A percentile compares a stretch with the other conserved stretches of the same genome.
These are phyloP conservation scores for Nigrospora oryzae DNA, from an alignment of 2,329 filamentous ascomycete species.

Conservation along the genomic window DNA sequence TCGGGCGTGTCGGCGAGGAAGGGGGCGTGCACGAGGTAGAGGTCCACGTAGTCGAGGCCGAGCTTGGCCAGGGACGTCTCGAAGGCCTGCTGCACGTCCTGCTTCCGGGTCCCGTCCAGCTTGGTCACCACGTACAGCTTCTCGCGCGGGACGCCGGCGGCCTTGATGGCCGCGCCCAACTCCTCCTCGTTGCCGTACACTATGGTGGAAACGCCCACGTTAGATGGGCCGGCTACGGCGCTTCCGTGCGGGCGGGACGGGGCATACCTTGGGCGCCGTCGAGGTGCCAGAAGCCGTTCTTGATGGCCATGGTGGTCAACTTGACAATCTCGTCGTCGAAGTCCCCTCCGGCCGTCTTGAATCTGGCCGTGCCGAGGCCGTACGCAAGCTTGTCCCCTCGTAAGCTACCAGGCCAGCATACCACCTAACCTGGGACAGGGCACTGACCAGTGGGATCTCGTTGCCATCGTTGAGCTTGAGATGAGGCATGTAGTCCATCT, in stretches of 20 bases:
- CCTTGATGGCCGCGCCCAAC: constrained; percentile 63
- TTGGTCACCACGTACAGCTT: constrained; percentile 64
- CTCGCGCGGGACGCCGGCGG: constrained; percentile 53
- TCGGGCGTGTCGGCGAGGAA: constrained; percentile 39
- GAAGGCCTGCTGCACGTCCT: constrained; percentile 41
- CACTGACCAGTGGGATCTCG: constrained; percentile 56
- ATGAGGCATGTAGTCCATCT: constrained; percentile 36
- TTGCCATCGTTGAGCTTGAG: constrained; percentile 68
- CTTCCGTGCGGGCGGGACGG: not conserved
- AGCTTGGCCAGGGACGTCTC: constrained; percentile 54
- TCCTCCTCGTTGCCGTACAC: constrained; percentile 60
- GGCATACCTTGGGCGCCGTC: constrained; percentile 64
- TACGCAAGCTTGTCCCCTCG: constrained; percentile 48
- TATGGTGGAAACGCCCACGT: constrained; percentile 12
- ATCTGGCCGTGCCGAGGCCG: constrained; percentile 62
- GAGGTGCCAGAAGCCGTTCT: constrained; percentile 62
- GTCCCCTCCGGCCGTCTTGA: constrained; percentile 36
- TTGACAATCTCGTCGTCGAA: constrained; percentile 46
- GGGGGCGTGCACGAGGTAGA: constrained; percentile 57
- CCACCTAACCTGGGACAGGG: too few species aligned
- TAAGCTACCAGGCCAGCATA: not conserved
- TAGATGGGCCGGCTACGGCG: constrained; percentile 3
- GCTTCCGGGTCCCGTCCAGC: constrained; percentile 29
- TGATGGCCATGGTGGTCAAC: constrained; percentile 52
- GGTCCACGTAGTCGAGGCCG: constrained; percentile 62